These are phyloP conservation scores for Rhizopus sp. DNA, from an alignment of 371 early-diverging fungal species.

Conservation along the genomic window DNA sequence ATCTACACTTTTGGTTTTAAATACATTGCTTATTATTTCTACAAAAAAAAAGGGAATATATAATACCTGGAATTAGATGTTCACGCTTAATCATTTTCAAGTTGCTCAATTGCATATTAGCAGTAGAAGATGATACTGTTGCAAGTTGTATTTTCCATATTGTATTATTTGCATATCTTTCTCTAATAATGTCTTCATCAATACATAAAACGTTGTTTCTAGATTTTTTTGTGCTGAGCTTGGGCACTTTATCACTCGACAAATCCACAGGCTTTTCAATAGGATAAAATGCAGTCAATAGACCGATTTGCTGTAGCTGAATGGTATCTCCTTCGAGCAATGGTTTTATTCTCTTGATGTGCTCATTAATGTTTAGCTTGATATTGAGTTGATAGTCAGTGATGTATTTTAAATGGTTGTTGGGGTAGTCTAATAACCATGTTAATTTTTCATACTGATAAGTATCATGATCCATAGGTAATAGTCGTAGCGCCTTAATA, in stretches of 20 bases:
- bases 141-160: constrained; percentile 22
- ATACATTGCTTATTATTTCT: too few relatives aligned
- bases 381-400: constrained; percentile 16
- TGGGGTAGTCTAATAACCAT: constrained; percentile 62
- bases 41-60: too few relatives aligned
- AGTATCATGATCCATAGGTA: background rate
- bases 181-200: constrained; percentile 18
- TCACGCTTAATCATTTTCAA: background rate
- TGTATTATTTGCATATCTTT: constrained; percentile 9
- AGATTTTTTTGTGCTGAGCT: background rate
- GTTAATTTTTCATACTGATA: constrained; percentile 4
- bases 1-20: background rate
- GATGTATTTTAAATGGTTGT: constrained; percentile 50
- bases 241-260: background rate
- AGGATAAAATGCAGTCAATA: constrained; percentile 20
- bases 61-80: background rate
- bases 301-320: constrained; percentile 34
- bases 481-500: constrained; percentile 5
- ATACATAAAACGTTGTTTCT: constrained; percentile 21
- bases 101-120: background rate
- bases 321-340: constrained; percentile 34
- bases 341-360: constrained; percentile 31
- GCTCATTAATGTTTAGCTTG: constrained; percentile 39
- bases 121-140: background rate
- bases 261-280: constrained; percentile 1